phyloP scores from a whole-genome alignment of 495 filamentous ascomycete species.

The Durotheca rogersii region DNA sequence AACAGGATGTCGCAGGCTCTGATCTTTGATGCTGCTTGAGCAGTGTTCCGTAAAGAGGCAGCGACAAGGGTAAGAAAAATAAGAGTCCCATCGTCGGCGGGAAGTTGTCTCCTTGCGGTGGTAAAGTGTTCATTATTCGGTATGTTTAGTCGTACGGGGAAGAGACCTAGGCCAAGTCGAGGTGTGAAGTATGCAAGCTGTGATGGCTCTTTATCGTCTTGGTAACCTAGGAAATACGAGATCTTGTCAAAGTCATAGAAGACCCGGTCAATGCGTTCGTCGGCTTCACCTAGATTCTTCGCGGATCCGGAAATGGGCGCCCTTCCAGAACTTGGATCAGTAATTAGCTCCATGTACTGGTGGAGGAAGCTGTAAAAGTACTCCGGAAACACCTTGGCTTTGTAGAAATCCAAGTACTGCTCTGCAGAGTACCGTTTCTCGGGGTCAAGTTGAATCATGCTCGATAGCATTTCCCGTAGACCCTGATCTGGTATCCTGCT shows the following conservation, averaged over 20 bases:
- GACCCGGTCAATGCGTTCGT: constrained; percentile 89
- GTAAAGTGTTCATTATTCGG: constrained; percentile 75
- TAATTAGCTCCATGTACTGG: constrained; percentile 94
- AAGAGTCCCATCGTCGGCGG: constrained; percentile 83
- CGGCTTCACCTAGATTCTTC: constrained; percentile 74
- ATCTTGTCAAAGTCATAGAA: constrained; percentile 98
- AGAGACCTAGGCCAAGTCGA: constrained; percentile 51
- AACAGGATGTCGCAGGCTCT: constrained; percentile 91
- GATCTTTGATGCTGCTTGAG: constrained; percentile 79
- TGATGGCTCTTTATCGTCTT: constrained; percentile 42
- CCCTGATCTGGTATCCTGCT: constrained; percentile 85
- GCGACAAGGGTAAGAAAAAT: constrained; percentile 89
- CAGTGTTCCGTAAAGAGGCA: constrained; percentile 83
- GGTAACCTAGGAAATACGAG: constrained; percentile 83
- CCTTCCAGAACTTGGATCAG: constrained; percentile 83
- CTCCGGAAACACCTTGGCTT: constrained; percentile 85
- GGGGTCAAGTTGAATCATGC: constrained; percentile 95
- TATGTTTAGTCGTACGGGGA: constrained; percentile 83
- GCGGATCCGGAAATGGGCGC: constrained; percentile 60
- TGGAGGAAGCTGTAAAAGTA: constrained; percentile 98
- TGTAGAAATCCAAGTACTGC: constrained; percentile 91
- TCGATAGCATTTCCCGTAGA: constrained; percentile 79
- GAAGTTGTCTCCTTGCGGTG: constrained; percentile 43
- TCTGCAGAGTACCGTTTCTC: constrained; percentile 90
- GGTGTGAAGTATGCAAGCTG: constrained; percentile 39